phyloP scores from a whole-genome alignment of 805 yeast genomes.

The Naumovozyma dairenensis region DNA sequence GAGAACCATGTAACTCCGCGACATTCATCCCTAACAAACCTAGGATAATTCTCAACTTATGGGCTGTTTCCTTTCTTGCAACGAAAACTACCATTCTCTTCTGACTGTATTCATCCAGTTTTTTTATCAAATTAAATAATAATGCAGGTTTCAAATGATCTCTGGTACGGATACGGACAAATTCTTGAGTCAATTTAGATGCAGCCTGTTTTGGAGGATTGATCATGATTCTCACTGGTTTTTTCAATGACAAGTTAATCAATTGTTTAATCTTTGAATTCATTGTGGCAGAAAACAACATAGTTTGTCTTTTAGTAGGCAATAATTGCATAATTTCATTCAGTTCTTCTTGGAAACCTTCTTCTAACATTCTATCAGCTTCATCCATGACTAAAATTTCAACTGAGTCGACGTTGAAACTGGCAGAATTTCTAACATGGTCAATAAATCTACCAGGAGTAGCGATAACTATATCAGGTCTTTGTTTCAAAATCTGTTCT shows the following conservation, averaged over 20 bases:
- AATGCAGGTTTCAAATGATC: constrained; percentile 78
- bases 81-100: constrained; percentile 84
- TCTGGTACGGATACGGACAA: constrained; percentile 87
- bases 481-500: constrained; percentile 81
- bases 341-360: constrained; percentile 93
- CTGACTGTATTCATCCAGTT: constrained; percentile 50
- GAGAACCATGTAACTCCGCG: constrained; percentile 73
- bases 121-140: constrained; percentile 58
- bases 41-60: constrained; percentile 63
- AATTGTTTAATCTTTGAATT: constrained; percentile 83
- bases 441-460: constrained; percentile 99
- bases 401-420: constrained; percentile 80
- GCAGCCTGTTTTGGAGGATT: constrained; percentile 96
- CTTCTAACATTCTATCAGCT: constrained; percentile 98
- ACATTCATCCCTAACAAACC: constrained; percentile 71
- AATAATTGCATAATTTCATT: constrained; percentile 79
- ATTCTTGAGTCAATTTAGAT: constrained; percentile 81
- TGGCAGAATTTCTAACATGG: constrained; percentile 89
- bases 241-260: constrained; percentile 76
- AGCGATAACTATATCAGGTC: constrained; percentile 95
- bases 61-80: constrained; percentile 85
- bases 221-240: constrained; percentile 91
- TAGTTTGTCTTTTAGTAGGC: constrained; percentile 87
- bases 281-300: constrained; percentile 97
- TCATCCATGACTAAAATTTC: constrained; percentile 93